Evolutionary conservation across 2,329 filamentous ascomycete genomes (phyloP), one percentile per base, ranked within the genome.

Genomic region (Mollisiaceae sp.): DNA sequence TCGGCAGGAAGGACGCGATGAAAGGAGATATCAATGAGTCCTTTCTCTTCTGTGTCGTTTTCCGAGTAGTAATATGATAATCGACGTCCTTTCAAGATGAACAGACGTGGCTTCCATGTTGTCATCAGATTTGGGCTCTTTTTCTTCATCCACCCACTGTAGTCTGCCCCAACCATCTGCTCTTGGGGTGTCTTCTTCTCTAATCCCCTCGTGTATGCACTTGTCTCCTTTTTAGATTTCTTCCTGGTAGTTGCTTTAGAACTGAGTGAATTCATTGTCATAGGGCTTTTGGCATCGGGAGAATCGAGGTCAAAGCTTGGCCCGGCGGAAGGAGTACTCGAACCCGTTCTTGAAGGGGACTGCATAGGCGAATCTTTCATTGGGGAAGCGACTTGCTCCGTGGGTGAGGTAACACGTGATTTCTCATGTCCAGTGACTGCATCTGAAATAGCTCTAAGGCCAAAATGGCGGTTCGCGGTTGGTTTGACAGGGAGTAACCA

Each of bases 131-230:
- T 95, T 1, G 93, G 94, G 66, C 93, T 97, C 79, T 96, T 94
- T 85, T 99, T 99, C 83, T 95, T 98, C 95, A 99, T 99, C 95
- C 95, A 99, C 1, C 95, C 95, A 74, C 90, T 94, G 77, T 97
- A 98, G 75, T 99, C 94, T 63, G 93, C 94, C 67, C 88, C 89
- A 67, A 88, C 82, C 78, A 97, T 95, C 67, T 94, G 93, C 75
- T 97, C 92, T 63, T 88, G 83, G 0, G 95, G 95, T 0, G 86
- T 81, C 66, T 94, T 91, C 78, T 94, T 93, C 72, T 91, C 86
- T 47, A 98, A 81, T 0, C 95, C 95, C 36, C 92, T 90, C 20
- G 89, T 92, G 78, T 98, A 99, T 0, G 95, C 95, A 74, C 94
- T 97, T 0, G 95, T 99, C 65, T 93, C 90, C 77, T 98, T 96